Conservation (phyloP, 371 early-diverging fungal species). For the Zopfochytrium polystomum region DNA sequence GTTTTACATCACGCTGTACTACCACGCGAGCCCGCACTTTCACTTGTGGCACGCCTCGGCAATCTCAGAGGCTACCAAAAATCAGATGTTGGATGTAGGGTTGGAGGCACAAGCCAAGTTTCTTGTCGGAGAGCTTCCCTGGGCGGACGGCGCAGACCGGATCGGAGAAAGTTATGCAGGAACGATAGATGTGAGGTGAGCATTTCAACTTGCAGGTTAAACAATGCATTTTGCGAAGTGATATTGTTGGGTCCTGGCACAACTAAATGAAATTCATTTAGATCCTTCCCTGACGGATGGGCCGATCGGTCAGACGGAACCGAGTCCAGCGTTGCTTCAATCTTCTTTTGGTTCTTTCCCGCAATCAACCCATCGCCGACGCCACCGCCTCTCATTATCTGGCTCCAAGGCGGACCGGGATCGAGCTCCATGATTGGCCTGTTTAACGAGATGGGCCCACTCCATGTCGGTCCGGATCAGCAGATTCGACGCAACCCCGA, state of each 20-base stretch:
- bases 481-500: neutral
- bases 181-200: conserved; percentile 35
- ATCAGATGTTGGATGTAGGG: too few relatives aligned
- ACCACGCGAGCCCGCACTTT: too few relatives aligned
- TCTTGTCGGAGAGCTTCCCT: conserved; percentile 52
- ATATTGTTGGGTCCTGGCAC: conserved; percentile 8
- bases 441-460: conserved; percentile 57
- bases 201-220: too few relatives aligned
- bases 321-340: conserved; percentile 16
- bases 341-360: conserved; percentile 72
- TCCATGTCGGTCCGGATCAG: conserved; percentile 26
- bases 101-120: neutral
- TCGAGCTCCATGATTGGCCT: conserved; percentile 62
- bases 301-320: neutral
- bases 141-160: conserved; percentile 49
- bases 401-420: conserved; percentile 69
- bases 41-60: too few relatives aligned
- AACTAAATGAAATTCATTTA: conserved; percentile 10
- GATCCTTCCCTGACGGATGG: conserved; percentile 27
- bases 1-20: too few relatives aligned
- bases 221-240: conserved; percentile 13
- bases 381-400: conserved; percentile 52
- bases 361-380: neutral
- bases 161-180: conserved; percentile 59
- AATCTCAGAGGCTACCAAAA: too few relatives aligned